Percentiles rank a stretch among this genome's conserved stretches.
Conservation (phyloP, 2,329 filamentous ascomycete species). For the Phaeosphaeriaceae sp. region DNA sequence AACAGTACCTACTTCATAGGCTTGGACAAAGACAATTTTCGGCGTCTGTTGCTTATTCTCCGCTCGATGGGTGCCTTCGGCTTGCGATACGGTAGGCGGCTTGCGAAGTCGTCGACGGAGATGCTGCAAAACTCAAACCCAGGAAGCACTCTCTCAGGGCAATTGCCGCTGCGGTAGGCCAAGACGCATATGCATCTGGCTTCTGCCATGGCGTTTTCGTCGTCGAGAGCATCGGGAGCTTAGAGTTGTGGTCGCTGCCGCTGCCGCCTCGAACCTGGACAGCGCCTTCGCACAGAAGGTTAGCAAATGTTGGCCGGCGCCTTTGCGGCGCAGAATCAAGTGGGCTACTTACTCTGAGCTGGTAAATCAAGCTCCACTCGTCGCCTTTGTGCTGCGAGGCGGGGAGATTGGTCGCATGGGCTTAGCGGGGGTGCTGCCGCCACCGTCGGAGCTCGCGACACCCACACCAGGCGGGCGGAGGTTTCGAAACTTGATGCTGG, state of each 20-base stretch:
- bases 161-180: neutral
- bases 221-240: neutral
- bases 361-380: neutral
- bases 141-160: neutral
- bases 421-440: neutral
- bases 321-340: neutral
- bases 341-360: slow-evolving; percentile 1
- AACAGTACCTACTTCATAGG: neutral
- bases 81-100: neutral
- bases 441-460: neutral
- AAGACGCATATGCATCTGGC: neutral
- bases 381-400: neutral
- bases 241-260: neutral
- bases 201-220: neutral
- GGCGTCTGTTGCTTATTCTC: neutral
- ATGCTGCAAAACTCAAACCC: slow-evolving; percentile 1
- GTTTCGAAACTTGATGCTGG: neutral
- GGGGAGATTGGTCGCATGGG: neutral
- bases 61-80: too few species aligned
- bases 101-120: neutral
- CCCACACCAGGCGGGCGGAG: neutral
- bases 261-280: neutral
- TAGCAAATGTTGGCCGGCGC: neutral
- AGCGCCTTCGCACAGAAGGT: slow-evolving; percentile 1
- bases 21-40: neutral